These are phyloP conservation scores for Viola odorata DNA, from an alignment of 345 rosid genomes.

Conservation along the genomic window DNA sequence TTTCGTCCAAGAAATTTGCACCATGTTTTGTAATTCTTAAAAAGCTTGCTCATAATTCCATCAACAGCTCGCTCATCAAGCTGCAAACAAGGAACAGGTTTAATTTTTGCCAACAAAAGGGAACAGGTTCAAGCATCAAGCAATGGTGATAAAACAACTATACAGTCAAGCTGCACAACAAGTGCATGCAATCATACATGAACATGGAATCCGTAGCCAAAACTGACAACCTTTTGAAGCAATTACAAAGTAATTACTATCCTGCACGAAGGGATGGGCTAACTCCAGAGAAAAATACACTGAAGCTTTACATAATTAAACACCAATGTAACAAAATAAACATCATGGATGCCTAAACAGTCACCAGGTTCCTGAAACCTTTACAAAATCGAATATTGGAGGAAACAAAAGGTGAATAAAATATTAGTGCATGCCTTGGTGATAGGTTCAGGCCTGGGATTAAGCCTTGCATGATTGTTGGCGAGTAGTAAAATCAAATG, in stretches of 20 bases:
- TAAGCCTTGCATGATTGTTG: conserved; percentile 73
- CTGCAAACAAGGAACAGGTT: conserved; percentile 35
- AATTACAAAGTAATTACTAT: no score
- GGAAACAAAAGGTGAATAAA: neutral
- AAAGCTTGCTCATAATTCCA: conserved; percentile 80
- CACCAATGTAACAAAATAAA: no score
- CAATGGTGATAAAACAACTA: neutral
- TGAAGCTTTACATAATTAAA: no score
- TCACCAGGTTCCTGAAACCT: no score
- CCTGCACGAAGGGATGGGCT: no score
- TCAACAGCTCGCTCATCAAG: conserved; percentile 96
- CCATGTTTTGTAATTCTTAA: conserved; percentile 89
- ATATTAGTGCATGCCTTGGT: conserved; percentile 51
- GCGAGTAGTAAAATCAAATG: conserved; percentile 84
- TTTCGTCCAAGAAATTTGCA: conserved; percentile 90
- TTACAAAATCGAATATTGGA: neutral
- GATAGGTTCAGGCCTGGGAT: conserved; percentile 88
- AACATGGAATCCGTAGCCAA: no score
- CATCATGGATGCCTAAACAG: no score
- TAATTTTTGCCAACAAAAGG: neutral
- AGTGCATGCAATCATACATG: no score
- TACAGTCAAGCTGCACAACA: no score
- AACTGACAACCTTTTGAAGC: no score
- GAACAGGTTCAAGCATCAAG: no score
- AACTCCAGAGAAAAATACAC: no score